Percentiles rank a stretch among this genome's conserved stretches.
Evolutionary conservation across 2,329 filamentous ascomycete species (phyloP).

Genomic region (Monosporascus sp.): DNA sequence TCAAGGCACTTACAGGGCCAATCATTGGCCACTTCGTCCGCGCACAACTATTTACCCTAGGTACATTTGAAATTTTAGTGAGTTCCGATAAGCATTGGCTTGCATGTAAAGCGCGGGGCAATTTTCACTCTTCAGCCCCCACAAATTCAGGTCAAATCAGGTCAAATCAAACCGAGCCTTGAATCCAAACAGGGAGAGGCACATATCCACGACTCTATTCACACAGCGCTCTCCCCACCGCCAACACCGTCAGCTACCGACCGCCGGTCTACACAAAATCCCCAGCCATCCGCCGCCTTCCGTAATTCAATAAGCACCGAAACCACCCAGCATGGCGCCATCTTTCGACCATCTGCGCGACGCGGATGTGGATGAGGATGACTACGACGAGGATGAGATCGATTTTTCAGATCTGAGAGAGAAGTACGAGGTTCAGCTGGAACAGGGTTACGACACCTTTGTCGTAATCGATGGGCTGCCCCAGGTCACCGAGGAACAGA

Average conservation of each 20-base stretch:
- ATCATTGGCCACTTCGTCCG: background rate
- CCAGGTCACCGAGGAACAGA: conserved; percentile 81
- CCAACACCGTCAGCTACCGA: background rate
- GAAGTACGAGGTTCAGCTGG: conserved; percentile 91
- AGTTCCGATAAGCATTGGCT: too few species aligned
- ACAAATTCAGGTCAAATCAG: background rate
- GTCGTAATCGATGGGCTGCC: conserved; percentile 94
- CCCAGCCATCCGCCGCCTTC: background rate
- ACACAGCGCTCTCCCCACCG: background rate
- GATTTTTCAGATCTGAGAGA: conserved; percentile 92
- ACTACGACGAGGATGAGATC: conserved; percentile 87
- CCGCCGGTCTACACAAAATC: background rate
- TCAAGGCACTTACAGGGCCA: background rate
- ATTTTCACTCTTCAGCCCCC: conserved; percentile 1
- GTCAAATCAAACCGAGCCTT: background rate
- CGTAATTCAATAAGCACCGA: background rate
- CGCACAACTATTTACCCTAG: background rate
- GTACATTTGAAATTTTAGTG: too few species aligned
- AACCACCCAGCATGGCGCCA: conserved; percentile 69
- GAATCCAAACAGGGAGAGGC: background rate
- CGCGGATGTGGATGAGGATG: conserved; percentile 79
- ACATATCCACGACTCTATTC: background rate
- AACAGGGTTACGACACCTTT: conserved; percentile 94
- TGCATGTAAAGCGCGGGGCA: conserved; percentile 2
- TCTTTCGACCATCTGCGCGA: conserved; percentile 91